phyloP scores from a whole-genome alignment of 2,329 filamentous ascomycete species.

The Ascocoryne sarcoides region DNA sequence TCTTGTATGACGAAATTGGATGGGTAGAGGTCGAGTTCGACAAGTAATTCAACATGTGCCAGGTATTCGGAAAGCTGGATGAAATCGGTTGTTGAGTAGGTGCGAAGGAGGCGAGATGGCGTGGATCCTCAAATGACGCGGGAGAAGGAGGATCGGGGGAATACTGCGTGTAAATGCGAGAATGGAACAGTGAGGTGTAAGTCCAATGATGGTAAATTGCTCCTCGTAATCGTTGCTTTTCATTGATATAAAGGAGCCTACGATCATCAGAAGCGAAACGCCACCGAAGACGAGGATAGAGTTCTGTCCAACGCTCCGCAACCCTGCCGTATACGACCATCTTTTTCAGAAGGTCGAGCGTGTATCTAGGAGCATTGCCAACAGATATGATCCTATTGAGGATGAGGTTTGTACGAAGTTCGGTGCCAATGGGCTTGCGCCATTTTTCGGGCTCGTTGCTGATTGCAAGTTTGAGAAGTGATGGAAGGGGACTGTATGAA shows the following conservation, averaged over 20 bases:
- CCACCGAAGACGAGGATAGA: slow-evolving; percentile 27
- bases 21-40: slow-evolving; percentile 25
- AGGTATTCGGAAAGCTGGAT: slow-evolving; percentile 24
- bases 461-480: slow-evolving; percentile 22
- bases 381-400: slow-evolving; percentile 20
- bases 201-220: slow-evolving; percentile 28
- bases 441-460: slow-evolving; percentile 23
- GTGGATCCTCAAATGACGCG: slow-evolving; percentile 17
- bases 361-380: slow-evolving; percentile 17
- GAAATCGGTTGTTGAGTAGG: slow-evolving; percentile 21
- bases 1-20: slow-evolving; percentile 23
- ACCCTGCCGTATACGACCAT: slow-evolving; percentile 25
- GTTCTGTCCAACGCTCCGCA: slow-evolving; percentile 25
- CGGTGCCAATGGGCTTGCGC: slow-evolving; percentile 23
- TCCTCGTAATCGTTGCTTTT: slow-evolving; percentile 21
- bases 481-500: slow-evolving; percentile 23
- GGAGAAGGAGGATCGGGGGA: slow-evolving; percentile 21
- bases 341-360: slow-evolving; percentile 23
- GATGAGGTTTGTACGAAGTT: slow-evolving; percentile 20
- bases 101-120: slow-evolving; percentile 22
- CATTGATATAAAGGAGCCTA: slow-evolving; percentile 21
- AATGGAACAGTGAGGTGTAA: slow-evolving; percentile 26
- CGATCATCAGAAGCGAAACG: slow-evolving; percentile 24
- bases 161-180: slow-evolving; percentile 23
- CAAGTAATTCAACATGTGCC: slow-evolving; percentile 21